Conservation (phyloP, 2,329 filamentous ascomycete genomes). For the Claviceps sp. region DNA sequence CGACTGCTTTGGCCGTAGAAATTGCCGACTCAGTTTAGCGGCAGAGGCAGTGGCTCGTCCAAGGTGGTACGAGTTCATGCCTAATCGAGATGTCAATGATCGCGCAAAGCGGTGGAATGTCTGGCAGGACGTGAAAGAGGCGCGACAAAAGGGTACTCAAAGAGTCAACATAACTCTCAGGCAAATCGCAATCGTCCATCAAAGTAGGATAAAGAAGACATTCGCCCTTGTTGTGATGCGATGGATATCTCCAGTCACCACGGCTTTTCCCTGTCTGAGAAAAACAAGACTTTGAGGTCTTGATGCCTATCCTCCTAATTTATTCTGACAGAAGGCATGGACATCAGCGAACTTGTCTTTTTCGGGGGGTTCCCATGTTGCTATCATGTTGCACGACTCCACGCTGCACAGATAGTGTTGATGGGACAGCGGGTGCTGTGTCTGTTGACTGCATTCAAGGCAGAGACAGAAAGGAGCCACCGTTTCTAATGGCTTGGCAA, state of each 20-base stretch:
- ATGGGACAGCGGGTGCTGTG: background rate
- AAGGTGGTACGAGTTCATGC: background rate
- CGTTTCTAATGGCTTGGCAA: background rate
- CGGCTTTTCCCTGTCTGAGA: background rate
- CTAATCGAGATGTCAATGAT: background rate
- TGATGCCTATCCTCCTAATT: background rate
- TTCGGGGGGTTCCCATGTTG: too few species aligned
- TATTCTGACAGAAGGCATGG: background rate
- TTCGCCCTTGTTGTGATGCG: too few species aligned
- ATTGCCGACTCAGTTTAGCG: background rate
- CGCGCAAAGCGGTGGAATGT: background rate
- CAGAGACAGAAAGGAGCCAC: background rate
- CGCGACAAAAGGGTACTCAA: background rate
- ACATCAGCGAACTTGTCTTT: background rate
- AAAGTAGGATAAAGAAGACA: too few species aligned
- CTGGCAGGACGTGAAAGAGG: too few species aligned
- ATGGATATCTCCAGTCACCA: too few species aligned
- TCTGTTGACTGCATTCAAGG: background rate
- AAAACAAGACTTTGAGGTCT: background rate
- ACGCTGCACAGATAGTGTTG: background rate
- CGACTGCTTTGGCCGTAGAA: background rate
- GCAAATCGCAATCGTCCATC: background rate
- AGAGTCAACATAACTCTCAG: background rate
- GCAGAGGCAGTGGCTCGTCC: background rate
- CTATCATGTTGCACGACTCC: too few species aligned